These are phyloP conservation scores for Tricholoma hemisulphureum DNA, from an alignment of 768 basidiomycete species.

Conservation along the genomic window DNA sequence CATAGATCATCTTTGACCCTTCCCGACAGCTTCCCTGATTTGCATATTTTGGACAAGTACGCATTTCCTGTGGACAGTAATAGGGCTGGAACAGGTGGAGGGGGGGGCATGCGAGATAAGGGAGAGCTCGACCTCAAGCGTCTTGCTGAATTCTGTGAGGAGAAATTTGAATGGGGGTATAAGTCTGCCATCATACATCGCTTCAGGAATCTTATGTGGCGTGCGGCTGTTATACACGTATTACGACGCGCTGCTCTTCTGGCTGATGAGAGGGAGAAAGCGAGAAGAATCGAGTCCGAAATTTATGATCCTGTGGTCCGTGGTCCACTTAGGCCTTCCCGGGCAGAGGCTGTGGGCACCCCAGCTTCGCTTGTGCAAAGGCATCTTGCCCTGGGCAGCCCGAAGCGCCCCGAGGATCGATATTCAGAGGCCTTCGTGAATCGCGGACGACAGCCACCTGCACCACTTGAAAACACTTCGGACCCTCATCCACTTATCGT, in stretches of 20 bases:
- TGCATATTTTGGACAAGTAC: conserved; percentile 59
- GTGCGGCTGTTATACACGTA: conserved; percentile 54
- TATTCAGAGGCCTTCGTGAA: conserved; percentile 28
- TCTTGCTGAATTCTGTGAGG: conserved; percentile 61
- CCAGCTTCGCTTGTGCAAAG: conserved; percentile 19
- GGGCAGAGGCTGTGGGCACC: conserved; percentile 18
- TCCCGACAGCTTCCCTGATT: conserved; percentile 51
- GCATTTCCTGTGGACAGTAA: conserved; percentile 26
- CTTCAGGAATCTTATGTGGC: conserved; percentile 66
- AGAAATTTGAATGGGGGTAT: conserved; percentile 71
- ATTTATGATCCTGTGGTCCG: conserved; percentile 12
- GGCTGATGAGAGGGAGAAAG: conserved; percentile 33
- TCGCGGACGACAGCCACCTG: conserved; percentile 15
- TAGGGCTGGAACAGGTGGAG: conserved; percentile 32
- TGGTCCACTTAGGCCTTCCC: conserved; percentile 16
- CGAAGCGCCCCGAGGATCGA: conserved; percentile 7
- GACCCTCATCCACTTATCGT: conserved; percentile 34
- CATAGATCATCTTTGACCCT: conserved; percentile 46
- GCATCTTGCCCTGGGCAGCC: conserved; percentile 16
- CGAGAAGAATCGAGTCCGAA: conserved; percentile 17
- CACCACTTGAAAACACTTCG: conserved; percentile 24
- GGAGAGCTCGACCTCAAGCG: conserved; percentile 48
- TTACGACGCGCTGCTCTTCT: conserved; percentile 51
- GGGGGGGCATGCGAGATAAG: conserved; percentile 26
- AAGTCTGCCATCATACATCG: conserved; percentile 59